Evolutionary conservation across 345 rosid species (phyloP), one percentile per base, ranked within the genome.

Genomic region (Acer yangbiense): DNA sequence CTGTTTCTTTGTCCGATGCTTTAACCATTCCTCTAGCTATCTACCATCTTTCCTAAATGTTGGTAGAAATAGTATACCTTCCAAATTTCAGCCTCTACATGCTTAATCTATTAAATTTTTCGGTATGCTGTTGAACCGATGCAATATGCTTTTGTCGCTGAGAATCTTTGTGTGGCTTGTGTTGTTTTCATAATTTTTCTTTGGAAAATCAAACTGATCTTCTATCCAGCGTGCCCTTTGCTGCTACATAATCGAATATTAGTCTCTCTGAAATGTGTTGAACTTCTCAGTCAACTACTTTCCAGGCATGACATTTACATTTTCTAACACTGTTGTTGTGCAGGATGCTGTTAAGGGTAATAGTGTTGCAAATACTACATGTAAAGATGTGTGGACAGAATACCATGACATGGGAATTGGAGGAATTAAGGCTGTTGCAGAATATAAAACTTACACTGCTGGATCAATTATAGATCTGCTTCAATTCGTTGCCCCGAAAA

Each of bases 381-480:
- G 97, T 65, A 79, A 87, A 69, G 99, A 96, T 71, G 91, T 90
- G 79, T 91, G 98, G 98, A 92, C 98, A 0, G 99, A 96, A 80
- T 96, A 96, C 79, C 93, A 94, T 83, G 98, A 94, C 29, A 94
- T 96, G 97, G 97, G 97, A 69, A 61, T 84, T 78, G 92, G 85
- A 79, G 98, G 98, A 70, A 86, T 94, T 77, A 87, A 84, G 83
- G 97, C 98, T 70, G 89, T 92, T 60, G 94, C 89, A 44, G 97
- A 92, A 82, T 87, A 91, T 76, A 94, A 89, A 85, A 89, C 83
- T 69, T 92, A 94, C 83, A 94, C 98, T 48, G 89, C 95, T 69
- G 93, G 83, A 41, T 82, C 89, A 20, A n/a, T 85, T 73, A 20
- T 92, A 64, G 97, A 96, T 77, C 87, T 96, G 81, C 89, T 96